phyloP scores from a whole-genome alignment of 2,329 filamentous ascomycete species.

The Ambrosiella beaveri region DNA sequence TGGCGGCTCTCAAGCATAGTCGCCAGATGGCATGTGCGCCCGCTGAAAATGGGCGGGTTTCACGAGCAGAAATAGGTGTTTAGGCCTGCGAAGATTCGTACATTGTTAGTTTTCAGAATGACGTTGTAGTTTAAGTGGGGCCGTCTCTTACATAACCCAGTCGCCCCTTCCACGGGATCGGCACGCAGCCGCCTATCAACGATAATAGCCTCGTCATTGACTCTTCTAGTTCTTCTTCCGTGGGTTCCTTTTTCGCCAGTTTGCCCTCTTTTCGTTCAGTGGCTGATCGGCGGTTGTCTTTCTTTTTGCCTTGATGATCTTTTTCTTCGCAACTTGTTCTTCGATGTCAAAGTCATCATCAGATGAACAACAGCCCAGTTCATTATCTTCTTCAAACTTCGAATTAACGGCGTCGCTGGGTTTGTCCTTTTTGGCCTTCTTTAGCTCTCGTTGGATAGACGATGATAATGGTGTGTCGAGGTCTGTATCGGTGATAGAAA shows the following conservation, averaged over 20 bases:
- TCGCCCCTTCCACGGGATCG: conserved; percentile 12
- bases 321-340: neutral
- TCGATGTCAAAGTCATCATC: conserved; percentile 10
- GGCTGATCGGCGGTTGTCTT: neutral
- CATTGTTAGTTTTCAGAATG: neutral
- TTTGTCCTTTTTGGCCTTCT: neutral
- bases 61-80: conserved; percentile 78
- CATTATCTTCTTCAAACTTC: conserved; percentile 7
- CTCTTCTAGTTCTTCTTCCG: neutral
- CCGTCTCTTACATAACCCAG: conserved; percentile 10
- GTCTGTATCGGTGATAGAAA: neutral
- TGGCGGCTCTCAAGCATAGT: conserved; percentile 82
- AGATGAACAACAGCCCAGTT: conserved; percentile 7
- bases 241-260: conserved; percentile 2
- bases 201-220: conserved; percentile 8
- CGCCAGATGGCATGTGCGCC: conserved; percentile 75
- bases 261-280: conserved; percentile 1
- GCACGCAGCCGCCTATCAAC: conserved; percentile 7
- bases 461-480: neutral
- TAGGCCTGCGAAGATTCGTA: conserved; percentile 38
- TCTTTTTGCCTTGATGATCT: neutral
- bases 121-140: neutral
- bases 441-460: neutral
- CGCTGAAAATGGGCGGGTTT: conserved; percentile 74
- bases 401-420: conserved; percentile 3